Percentiles rank a stretch among this genome's conserved stretches.
These are phyloP conservation scores for Rhizoclosmatium globosum DNA, from an alignment of 192 early-diverging fungal species.

Conservation along the genomic window DNA sequence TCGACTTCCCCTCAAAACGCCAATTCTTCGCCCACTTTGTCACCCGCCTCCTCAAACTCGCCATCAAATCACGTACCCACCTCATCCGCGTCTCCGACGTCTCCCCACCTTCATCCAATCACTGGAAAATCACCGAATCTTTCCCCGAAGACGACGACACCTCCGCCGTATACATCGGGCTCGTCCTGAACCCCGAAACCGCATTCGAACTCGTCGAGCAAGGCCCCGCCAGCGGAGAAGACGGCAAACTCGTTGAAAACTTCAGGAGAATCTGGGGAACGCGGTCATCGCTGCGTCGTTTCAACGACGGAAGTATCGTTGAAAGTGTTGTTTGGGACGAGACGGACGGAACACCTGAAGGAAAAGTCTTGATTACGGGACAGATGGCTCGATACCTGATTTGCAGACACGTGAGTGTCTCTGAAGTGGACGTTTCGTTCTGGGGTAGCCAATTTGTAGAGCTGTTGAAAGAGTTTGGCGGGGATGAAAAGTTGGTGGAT, in stretches of 20 bases:
- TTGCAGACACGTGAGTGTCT: constrained; percentile 72
- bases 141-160: constrained; percentile 43
- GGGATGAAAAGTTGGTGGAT: constrained; percentile 8
- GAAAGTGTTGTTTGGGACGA: constrained; percentile 87
- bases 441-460: constrained; percentile 75
- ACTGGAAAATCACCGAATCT: constrained; percentile 31
- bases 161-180: constrained; percentile 59
- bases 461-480: constrained; percentile 63
- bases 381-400: constrained; percentile 83
- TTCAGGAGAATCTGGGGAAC: constrained; percentile 92
- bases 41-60: constrained; percentile 46
- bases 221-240: constrained; percentile 79
- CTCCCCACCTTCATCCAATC: neutral
- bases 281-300: constrained; percentile 88
- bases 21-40: constrained; percentile 44
- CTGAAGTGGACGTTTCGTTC: constrained; percentile 50
- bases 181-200: constrained; percentile 75
- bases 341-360: constrained; percentile 62
- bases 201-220: constrained; percentile 81
- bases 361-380: constrained; percentile 75
- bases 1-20: constrained; percentile 51
- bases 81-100: constrained; percentile 39
- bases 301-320: constrained; percentile 91
- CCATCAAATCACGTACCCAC: constrained; percentile 46
- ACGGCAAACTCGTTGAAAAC: constrained; percentile 62